Percentiles rank a stretch among this genome's conserved stretches.
phyloP scores from a whole-genome alignment of 164 flowering plant species.

The Brasenia schreberi region DNA sequence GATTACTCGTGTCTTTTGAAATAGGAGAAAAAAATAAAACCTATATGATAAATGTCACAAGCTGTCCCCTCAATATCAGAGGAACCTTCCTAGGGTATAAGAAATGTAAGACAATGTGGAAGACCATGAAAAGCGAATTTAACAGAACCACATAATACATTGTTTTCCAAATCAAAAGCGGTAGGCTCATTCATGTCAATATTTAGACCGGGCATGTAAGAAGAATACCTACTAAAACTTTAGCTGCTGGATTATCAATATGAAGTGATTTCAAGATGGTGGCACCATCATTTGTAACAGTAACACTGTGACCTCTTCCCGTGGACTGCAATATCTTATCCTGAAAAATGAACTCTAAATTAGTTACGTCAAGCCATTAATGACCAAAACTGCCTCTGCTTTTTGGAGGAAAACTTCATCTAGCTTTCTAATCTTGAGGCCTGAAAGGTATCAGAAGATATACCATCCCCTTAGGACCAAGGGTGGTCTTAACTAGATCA shows the following conservation, averaged over 20 bases:
- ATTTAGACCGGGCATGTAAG: background rate
- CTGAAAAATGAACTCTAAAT: constrained; percentile 19
- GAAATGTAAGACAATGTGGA: too few relatives aligned
- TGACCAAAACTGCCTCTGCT: background rate
- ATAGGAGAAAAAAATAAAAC: too few relatives aligned
- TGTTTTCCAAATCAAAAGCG: background rate
- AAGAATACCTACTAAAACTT: constrained; percentile 97
- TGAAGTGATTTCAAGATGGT: constrained; percentile 92
- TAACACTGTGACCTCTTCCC: constrained; percentile 72
- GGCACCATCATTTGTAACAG: constrained; percentile 98
- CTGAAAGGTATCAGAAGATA: background rate
- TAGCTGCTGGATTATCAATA: constrained; percentile 95
- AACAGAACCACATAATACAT: background rate
- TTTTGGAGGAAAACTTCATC: background rate
- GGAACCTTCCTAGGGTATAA: background rate
- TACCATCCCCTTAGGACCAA: constrained; percentile 99
- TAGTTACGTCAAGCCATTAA: background rate
- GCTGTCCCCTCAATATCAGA: background rate
- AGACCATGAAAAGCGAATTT: background rate
- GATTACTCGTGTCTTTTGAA: too few relatives aligned
- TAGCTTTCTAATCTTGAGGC: background rate
- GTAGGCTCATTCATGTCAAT: background rate
- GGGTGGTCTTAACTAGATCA: constrained; percentile 92
- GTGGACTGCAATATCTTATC: constrained; percentile 94
- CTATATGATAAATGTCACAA: too few relatives aligned